Conservation (phyloP, 495 filamentous ascomycete species). For the Rhizodiscina lignyota region DNA sequence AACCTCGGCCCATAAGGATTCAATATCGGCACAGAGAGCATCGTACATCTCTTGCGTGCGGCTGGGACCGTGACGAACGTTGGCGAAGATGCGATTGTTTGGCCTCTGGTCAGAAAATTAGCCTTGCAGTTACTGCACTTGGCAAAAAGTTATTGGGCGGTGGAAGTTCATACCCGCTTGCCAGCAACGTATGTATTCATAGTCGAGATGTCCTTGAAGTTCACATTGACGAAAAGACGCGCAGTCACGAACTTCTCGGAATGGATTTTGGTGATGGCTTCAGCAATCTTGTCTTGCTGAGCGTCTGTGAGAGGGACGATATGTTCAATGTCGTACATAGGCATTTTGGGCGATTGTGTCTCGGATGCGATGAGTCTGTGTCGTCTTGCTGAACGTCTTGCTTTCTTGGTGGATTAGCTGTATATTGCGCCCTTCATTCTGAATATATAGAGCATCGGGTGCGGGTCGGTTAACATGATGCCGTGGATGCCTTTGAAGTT, state of each 20-base stretch:
- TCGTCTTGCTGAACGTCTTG: no score
- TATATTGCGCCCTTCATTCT: no score
- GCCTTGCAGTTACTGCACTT: background rate
- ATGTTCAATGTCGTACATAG: slow-evolving; percentile 18
- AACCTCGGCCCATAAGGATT: slow-evolving; percentile 1
- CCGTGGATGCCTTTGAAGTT: no score
- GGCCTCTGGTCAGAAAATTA: background rate
- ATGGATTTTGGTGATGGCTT: slow-evolving; percentile 16
- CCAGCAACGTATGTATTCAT: background rate
- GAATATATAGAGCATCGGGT: no score
- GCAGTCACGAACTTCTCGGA: slow-evolving; percentile 12
- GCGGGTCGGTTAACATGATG: no score
- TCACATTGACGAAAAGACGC: slow-evolving; percentile 16
- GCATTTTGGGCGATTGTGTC: slow-evolving; percentile 18
- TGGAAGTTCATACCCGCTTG: background rate
- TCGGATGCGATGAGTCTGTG: no score
- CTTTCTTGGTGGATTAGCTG: no score
- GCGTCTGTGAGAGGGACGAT: slow-evolving; percentile 6
- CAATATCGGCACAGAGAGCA: background rate
- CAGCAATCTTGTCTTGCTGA: slow-evolving; percentile 14
- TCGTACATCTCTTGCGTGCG: background rate
- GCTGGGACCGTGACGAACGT: slow-evolving; percentile 11
- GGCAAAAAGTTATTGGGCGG: slow-evolving; percentile 3
- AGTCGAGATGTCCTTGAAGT: slow-evolving; percentile 8
- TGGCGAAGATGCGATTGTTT: slow-evolving; percentile 12